Conservation (phyloP, 106 monocot genomes). For the Triglochin maritima region DNA sequence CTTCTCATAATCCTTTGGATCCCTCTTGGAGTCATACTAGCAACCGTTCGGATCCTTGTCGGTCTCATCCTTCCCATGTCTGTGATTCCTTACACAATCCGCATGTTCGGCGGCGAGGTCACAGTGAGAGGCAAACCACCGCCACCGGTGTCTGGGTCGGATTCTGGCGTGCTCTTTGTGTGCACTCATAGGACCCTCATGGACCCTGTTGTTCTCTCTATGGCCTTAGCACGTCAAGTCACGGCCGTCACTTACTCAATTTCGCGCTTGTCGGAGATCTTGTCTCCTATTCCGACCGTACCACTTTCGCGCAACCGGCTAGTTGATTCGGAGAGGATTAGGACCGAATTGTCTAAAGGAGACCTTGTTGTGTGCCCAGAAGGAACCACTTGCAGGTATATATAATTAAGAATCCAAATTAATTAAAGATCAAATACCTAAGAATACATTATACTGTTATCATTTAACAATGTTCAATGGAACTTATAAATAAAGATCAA, state of each 20-base stretch:
- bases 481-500: too few relatives aligned
- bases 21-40: conserved; percentile 51
- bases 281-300: conserved; percentile 79
- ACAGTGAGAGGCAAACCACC: conserved; percentile 52
- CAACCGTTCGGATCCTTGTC: conserved; percentile 53
- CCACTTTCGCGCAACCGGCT: conserved; percentile 54
- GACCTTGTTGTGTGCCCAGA: conserved; percentile 87
- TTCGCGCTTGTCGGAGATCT: conserved; percentile 74
- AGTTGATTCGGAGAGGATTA: conserved; percentile 38
- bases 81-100: conserved; percentile 39
- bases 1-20: conserved; percentile 78
- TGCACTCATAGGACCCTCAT: conserved; percentile 98
- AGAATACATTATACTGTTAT: too few relatives aligned
- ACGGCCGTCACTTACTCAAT: conserved; percentile 96
- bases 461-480: too few relatives aligned
- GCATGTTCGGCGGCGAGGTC: conserved; percentile 55
- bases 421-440: too few relatives aligned
- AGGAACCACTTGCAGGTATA: conserved; percentile 65
- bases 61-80: conserved; percentile 55
- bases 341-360: conserved; percentile 37
- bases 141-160: conserved; percentile 10
- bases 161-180: conserved; percentile 71
- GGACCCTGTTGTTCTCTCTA: conserved; percentile 92
- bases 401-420: too few relatives aligned
- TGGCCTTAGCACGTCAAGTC: conserved; percentile 55